Conservation (phyloP, 345 rosid species). For the Geranium brycei region DNA sequence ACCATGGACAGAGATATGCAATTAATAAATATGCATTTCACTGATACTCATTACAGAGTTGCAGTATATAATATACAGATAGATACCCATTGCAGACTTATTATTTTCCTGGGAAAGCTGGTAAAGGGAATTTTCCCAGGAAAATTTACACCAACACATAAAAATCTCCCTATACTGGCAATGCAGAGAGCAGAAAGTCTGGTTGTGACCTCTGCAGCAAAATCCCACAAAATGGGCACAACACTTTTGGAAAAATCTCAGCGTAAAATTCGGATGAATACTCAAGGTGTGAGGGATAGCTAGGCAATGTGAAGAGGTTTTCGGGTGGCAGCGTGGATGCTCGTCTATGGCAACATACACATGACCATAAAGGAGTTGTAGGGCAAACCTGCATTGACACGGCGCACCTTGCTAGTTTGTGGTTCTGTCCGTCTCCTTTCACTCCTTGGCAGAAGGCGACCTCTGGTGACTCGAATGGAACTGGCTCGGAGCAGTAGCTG, state of each 20-base stretch:
- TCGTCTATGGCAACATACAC: slow-evolving; percentile 70
- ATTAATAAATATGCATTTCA: no score
- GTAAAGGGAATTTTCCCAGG: no score
- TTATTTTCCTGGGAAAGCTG: no score
- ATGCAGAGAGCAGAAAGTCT: slow-evolving; percentile 50
- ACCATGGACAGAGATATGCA: no score
- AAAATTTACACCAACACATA: not conserved
- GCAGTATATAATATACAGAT: no score
- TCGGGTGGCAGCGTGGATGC: slow-evolving; percentile 43
- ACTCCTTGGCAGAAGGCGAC: slow-evolving; percentile 40
- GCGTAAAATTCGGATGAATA: slow-evolving; percentile 12
- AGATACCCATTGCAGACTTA: no score
- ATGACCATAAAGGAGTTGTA: slow-evolving; percentile 53
- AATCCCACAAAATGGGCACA: slow-evolving; percentile 70
- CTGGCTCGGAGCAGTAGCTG: slow-evolving; percentile 44
- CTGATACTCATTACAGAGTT: no score
- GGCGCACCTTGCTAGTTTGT: slow-evolving; percentile 57
- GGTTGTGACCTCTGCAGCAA: slow-evolving; percentile 58
- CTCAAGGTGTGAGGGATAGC: slow-evolving; percentile 31
- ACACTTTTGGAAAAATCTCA: slow-evolving; percentile 30
- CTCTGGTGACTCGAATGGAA: slow-evolving; percentile 60
- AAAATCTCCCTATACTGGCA: slow-evolving; percentile 26
- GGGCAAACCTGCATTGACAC: slow-evolving; percentile 78
- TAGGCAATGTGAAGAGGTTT: slow-evolving; percentile 33
- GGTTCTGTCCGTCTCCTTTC: slow-evolving; percentile 21